Conservation (phyloP, 2,329 filamentous ascomycete genomes). For the Claviceps sp. region DNA sequence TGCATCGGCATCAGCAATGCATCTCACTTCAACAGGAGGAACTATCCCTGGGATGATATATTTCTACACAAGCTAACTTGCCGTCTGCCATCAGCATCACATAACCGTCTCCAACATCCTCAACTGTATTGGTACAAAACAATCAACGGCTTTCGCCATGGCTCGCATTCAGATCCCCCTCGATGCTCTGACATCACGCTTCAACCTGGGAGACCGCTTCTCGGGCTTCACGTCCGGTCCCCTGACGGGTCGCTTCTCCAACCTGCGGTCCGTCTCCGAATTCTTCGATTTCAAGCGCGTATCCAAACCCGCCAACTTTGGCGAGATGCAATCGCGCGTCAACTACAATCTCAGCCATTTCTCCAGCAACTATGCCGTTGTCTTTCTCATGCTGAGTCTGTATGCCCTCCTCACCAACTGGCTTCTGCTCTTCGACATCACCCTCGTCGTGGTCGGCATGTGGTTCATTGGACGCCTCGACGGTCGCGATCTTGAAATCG, state of each 20-base stretch:
- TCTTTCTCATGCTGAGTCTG: constrained; percentile 91
- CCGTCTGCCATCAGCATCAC: background rate
- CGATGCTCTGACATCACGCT: constrained; percentile 77
- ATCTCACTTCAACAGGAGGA: background rate
- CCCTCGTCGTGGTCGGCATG: constrained; percentile 75
- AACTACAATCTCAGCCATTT: constrained; percentile 97
- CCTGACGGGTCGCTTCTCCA: constrained; percentile 72
- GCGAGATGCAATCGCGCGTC: constrained; percentile 78
- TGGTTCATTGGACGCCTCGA: constrained; percentile 84
- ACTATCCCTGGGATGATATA: background rate
- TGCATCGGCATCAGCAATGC: too few species aligned
- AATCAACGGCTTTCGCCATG: constrained; percentile 37
- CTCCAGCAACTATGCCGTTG: constrained; percentile 92
- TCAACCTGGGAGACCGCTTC: constrained; percentile 79
- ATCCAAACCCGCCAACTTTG: constrained; percentile 86
- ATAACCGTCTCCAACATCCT: background rate
- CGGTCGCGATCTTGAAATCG: constrained; percentile 78
- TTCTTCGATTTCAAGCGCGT: constrained; percentile 94
- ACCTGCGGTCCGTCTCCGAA: constrained; percentile 79
- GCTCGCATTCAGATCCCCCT: constrained; percentile 84
- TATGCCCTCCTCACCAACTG: constrained; percentile 88
- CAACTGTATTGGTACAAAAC: background rate
- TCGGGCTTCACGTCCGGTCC: constrained; percentile 69
- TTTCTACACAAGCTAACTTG: background rate
- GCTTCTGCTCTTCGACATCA: constrained; percentile 79